Conservation (phyloP, 1,139 yeast genomes). For the Geotrichum candidum region DNA sequence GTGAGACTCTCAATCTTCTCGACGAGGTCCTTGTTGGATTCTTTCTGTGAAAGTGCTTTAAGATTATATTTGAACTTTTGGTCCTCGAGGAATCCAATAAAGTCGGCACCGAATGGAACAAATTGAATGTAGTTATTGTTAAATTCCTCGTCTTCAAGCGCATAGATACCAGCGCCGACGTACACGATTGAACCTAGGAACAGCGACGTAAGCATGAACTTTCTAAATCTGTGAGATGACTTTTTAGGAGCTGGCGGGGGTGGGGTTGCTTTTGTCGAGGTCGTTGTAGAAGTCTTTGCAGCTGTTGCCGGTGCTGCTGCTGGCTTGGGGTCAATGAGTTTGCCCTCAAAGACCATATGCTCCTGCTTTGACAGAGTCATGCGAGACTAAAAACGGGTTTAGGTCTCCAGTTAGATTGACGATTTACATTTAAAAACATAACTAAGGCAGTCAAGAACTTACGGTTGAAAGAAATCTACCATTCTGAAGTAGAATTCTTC, state of each 20-base stretch:
- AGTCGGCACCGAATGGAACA: conserved; percentile 54
- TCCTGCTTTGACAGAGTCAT: background rate
- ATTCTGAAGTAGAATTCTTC: background rate
- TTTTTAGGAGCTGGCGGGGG: conserved; percentile 12
- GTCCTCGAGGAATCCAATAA: conserved; percentile 47
- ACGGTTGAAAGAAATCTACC: background rate
- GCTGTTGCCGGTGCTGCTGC: background rate
- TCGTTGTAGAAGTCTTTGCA: background rate
- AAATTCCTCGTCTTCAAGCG: conserved; percentile 36
- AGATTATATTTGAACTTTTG: conserved; percentile 35
- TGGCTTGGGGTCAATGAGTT: conserved; percentile 3
- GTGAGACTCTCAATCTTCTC: background rate
- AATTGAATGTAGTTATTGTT: conserved; percentile 49
- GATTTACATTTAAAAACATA: background rate
- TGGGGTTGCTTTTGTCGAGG: background rate
- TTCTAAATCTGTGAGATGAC: conserved; percentile 32
- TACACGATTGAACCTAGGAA: conserved; percentile 29
- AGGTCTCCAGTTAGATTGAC: background rate
- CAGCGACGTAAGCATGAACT: conserved; percentile 28
- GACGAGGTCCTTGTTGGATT: background rate
- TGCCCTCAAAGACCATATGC: conserved; percentile 19
- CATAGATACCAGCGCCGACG: conserved; percentile 37
- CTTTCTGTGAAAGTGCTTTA: background rate
- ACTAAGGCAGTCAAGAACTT: background rate
- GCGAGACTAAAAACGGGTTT: conserved; percentile 1